These are phyloP conservation scores for Petasospora fabianii DNA, from an alignment of 1,139 yeast species.

Conservation along the genomic window DNA sequence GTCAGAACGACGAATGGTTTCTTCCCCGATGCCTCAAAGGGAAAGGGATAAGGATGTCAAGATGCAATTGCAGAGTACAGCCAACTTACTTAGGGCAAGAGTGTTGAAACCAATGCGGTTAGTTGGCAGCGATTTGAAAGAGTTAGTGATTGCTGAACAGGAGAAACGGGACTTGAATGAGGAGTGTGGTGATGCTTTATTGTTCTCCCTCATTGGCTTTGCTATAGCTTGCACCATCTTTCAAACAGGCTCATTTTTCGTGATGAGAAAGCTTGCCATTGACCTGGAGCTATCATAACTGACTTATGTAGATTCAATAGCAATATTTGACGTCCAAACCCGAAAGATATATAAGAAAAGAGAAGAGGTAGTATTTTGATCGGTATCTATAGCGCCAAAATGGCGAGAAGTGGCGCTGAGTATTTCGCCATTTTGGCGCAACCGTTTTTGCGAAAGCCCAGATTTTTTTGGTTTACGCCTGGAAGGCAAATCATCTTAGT, in stretches of 20 bases:
- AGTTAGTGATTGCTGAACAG: slow-evolving; percentile 6
- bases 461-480: not conserved
- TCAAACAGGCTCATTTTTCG: slow-evolving; percentile 9
- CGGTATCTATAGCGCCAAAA: too few relatives aligned
- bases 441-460: not conserved
- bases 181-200: slow-evolving; percentile 6
- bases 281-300: not conserved
- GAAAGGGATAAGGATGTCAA: too few relatives aligned
- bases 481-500: too few relatives aligned
- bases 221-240: slow-evolving; percentile 9
- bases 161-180: slow-evolving; percentile 22
- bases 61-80: slow-evolving; percentile 1
- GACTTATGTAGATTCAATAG: too few relatives aligned
- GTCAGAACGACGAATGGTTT: slow-evolving; percentile 1
- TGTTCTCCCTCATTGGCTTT: slow-evolving; percentile 4
- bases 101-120: slow-evolving; percentile 10
- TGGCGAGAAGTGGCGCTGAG: too few relatives aligned
- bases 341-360: too few relatives aligned
- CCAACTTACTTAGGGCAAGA: not conserved
- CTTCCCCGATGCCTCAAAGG: too few relatives aligned
- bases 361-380: too few relatives aligned
- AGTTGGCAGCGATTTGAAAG: not conserved
- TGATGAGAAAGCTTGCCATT: slow-evolving; percentile 10
- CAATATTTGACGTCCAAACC: too few relatives aligned
- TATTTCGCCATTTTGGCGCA: slow-evolving; percentile 1